Conservation (phyloP, 768 basidiomycete genomes). For the Pholiota microspora region DNA sequence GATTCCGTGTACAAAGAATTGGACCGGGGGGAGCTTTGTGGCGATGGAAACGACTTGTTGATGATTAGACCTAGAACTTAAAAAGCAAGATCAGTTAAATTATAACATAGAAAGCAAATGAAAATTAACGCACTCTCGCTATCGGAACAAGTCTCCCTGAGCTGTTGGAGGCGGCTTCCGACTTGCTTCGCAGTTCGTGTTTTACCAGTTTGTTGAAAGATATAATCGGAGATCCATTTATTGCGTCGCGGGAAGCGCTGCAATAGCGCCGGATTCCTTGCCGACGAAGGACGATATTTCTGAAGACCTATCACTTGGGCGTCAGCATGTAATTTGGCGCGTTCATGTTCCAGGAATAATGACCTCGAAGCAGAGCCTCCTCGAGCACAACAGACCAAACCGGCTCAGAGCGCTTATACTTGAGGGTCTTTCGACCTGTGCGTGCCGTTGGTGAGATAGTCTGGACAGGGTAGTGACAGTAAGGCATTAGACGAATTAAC, state of each 20-base stretch:
- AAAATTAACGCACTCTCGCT: conserved; percentile 45
- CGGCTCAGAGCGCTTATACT: conserved; percentile 51
- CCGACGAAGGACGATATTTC: conserved; percentile 52
- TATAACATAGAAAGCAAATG: conserved; percentile 6
- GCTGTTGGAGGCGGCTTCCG: conserved; percentile 66
- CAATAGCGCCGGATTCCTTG: conserved; percentile 49
- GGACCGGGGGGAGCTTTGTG: neutral
- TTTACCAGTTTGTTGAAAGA: conserved; percentile 52
- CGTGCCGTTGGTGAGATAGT: conserved; percentile 1
- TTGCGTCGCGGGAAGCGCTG: conserved; percentile 67
- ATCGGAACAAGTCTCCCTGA: conserved; percentile 60
- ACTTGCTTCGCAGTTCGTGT: conserved; percentile 66
- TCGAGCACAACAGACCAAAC: conserved; percentile 67
- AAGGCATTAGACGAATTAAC: neutral
- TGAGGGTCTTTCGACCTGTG: conserved; percentile 57
- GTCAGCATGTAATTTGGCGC: neutral
- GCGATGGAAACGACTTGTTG: conserved; percentile 1
- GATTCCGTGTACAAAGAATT: neutral
- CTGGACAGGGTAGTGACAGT: neutral
- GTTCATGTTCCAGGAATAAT: conserved; percentile 9
- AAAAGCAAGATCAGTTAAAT: conserved; percentile 8
- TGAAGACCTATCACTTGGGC: conserved; percentile 41
- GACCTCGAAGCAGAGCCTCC: conserved; percentile 60
- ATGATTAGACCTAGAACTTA: conserved; percentile 3
- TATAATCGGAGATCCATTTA: conserved; percentile 63